These are phyloP conservation scores for Fusarium temperatum DNA, from an alignment of 2,329 filamentous ascomycete genomes.

Conservation along the genomic window DNA sequence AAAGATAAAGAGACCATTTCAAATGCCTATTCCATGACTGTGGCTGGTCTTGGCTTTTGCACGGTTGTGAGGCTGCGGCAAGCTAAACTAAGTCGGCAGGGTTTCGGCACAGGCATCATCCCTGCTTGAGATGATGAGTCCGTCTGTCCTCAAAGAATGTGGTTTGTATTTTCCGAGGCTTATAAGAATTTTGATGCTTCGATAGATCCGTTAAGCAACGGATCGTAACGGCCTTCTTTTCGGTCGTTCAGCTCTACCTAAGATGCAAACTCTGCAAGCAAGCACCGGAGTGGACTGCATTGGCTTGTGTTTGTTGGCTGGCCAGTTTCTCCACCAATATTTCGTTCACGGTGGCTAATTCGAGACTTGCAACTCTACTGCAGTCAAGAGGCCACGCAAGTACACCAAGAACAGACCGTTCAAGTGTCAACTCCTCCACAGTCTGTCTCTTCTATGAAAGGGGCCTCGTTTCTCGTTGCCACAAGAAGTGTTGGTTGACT, in stretches of 20 bases:
- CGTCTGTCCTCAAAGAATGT: background rate
- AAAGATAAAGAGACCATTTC: background rate
- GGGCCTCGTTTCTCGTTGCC: background rate
- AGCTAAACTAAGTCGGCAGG: slow-evolving; percentile 3
- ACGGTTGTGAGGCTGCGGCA: slow-evolving; percentile 16
- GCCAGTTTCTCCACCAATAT: slow-evolving; percentile 14
- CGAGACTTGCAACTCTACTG: slow-evolving; percentile 4
- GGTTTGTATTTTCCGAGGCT: slow-evolving; percentile 2
- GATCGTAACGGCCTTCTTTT: background rate
- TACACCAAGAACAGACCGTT: slow-evolving; percentile 19
- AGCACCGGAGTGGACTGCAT: background rate
- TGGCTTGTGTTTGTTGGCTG: background rate
- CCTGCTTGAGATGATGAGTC: slow-evolving; percentile 17
- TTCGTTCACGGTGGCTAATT: slow-evolving; percentile 34
- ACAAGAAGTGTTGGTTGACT: background rate
- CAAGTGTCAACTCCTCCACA: slow-evolving; percentile 4
- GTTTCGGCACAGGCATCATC: slow-evolving; percentile 17
- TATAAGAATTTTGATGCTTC: background rate
- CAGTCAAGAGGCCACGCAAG: slow-evolving; percentile 6
- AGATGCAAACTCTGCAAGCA: background rate
- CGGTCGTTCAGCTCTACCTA: background rate
- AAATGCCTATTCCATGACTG: background rate
- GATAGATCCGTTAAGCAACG: background rate
- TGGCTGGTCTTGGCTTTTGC: slow-evolving; percentile 12
- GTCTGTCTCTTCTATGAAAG: background rate